phyloP scores from a whole-genome alignment of 2,329 filamentous ascomycete genomes.

The Lasiodiplodia theobromae region DNA sequence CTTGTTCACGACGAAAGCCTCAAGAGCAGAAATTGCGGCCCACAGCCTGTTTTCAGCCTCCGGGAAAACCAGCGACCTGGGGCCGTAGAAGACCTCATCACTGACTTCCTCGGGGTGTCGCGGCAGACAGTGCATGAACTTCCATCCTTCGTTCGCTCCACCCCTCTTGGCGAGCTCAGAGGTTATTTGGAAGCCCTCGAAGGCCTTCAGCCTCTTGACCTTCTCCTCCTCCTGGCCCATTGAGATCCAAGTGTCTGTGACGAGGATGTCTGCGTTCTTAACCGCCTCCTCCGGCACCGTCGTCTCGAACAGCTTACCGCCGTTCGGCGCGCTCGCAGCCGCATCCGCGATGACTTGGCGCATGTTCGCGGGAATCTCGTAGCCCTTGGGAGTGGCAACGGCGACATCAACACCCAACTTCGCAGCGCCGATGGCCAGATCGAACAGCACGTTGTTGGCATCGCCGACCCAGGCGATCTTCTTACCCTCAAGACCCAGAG shows the following conservation, averaged over 20 bases:
- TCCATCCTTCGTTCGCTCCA: constrained; percentile 88
- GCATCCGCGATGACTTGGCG: constrained; percentile 73
- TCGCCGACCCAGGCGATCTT: constrained; percentile 98
- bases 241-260: constrained; percentile 97
- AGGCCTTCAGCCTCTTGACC: constrained; percentile 77
- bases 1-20: constrained; percentile 94
- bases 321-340: constrained; percentile 59
- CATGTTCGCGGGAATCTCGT: constrained; percentile 81
- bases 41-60: constrained; percentile 96
- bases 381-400: constrained; percentile 86
- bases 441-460: constrained; percentile 95
- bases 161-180: constrained; percentile 81
- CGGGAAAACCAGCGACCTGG: constrained; percentile 84
- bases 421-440: constrained; percentile 84
- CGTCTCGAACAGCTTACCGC: constrained; percentile 77
- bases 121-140: constrained; percentile 98
- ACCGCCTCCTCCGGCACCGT: constrained; percentile 83
- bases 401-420: constrained; percentile 88
- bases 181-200: constrained; percentile 91
- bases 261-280: constrained; percentile 84
- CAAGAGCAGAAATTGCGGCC: constrained; percentile 82
- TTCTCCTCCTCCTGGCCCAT: constrained; percentile 96
- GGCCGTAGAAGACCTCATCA: constrained; percentile 93
- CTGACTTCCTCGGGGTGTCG: constrained; percentile 91
- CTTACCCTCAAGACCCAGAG: constrained; percentile 76